Conservation (phyloP, 345 rosid genomes). For the Gossypium rotundifolium region DNA sequence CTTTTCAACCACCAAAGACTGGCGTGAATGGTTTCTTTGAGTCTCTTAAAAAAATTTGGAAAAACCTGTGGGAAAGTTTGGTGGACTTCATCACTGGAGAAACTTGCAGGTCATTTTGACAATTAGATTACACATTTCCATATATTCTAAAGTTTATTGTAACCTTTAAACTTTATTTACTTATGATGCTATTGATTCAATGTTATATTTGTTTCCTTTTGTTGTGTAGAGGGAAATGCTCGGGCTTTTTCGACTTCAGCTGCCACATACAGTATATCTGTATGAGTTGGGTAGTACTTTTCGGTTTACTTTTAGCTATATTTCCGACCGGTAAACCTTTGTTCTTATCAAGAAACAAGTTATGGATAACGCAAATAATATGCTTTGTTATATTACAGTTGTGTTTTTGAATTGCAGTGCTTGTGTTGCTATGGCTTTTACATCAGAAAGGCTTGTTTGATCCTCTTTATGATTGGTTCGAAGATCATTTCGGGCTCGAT, state of each 20-base stretch:
- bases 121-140: background rate
- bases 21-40: constrained; percentile 59
- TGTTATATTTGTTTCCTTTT: constrained; percentile 6
- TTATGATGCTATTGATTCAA: background rate
- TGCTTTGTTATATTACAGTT: background rate
- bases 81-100: constrained; percentile 71
- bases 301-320: constrained; percentile 64
- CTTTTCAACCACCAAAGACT: constrained; percentile 58
- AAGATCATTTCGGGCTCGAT: constrained; percentile 42
- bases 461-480: constrained; percentile 81
- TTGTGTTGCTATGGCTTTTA: constrained; percentile 74
- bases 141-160: background rate
- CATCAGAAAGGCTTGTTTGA: constrained; percentile 87
- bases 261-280: constrained; percentile 92
- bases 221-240: constrained; percentile 59
- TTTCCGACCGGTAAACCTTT: constrained; percentile 59
- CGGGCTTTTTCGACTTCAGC: constrained; percentile 73
- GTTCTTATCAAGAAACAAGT: background rate
- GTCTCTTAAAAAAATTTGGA: constrained; percentile 49
- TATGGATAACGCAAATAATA: background rate
- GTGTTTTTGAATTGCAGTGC: constrained; percentile 37
- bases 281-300: constrained; percentile 78
- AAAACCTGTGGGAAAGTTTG: constrained; percentile 56
- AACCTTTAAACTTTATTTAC: background rate
- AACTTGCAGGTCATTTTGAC: constrained; percentile 61